A percentile compares a stretch with the other conserved stretches of the same genome.
Conservation (phyloP, 768 basidiomycete species). For the Chalciporus chontae region DNA sequence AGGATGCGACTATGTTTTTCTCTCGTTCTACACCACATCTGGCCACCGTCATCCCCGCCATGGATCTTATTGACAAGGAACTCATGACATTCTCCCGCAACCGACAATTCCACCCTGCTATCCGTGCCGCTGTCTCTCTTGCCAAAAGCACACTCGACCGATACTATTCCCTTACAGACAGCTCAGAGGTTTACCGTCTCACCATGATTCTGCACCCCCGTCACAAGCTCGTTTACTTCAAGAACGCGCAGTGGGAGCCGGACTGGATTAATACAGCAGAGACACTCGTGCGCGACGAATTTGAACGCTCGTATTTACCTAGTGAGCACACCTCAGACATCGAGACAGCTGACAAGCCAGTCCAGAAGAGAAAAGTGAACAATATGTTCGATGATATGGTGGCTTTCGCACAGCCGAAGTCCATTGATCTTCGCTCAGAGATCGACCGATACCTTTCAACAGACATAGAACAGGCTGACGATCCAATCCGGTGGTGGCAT, state of each 20-base stretch:
- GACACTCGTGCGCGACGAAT: not conserved
- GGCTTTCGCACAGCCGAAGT: not conserved
- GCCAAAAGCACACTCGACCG: conserved; percentile 2
- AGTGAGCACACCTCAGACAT: not conserved
- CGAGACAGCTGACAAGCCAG: not conserved
- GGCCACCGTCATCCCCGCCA: conserved; percentile 29
- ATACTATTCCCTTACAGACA: not conserved
- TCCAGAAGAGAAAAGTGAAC: not conserved
- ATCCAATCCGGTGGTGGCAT: conserved; percentile 29
- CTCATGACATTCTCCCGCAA: conserved; percentile 6
- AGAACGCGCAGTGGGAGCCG: conserved; percentile 20
- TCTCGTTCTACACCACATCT: conserved; percentile 18
- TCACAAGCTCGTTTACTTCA: conserved; percentile 31
- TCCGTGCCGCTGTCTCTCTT: not conserved
- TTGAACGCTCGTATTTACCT: not conserved
- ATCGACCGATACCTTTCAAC: conserved; percentile 27
- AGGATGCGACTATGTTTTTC: conserved; percentile 26
- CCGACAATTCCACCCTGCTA: not conserved
- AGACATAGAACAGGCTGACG: conserved; percentile 12
- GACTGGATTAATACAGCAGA: conserved; percentile 27
- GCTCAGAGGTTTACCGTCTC: not conserved
- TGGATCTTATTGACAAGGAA: conserved; percentile 30
- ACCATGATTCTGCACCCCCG: conserved; percentile 21
- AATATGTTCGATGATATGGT: conserved; percentile 22
- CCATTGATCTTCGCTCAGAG: conserved; percentile 9